A percentile compares a stretch with the other conserved stretches of the same genome.
Conservation (phyloP, 306 rosid species). For the Begonia loranthoides region DNA sequence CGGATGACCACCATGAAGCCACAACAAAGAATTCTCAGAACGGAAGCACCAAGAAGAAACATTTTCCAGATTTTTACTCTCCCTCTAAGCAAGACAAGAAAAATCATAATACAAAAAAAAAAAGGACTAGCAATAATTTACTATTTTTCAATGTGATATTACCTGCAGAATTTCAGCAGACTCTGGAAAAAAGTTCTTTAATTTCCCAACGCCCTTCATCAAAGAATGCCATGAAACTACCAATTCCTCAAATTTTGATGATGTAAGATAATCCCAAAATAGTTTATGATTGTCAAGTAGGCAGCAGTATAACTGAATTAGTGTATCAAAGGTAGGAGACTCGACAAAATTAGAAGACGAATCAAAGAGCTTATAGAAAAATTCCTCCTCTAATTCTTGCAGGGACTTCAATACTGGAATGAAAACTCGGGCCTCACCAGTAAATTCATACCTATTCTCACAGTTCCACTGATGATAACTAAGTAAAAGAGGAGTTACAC, state of each 20-base stretch:
- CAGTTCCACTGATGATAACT: slow-evolving; percentile 46
- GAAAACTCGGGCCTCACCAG: slow-evolving; percentile 16
- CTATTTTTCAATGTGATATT: slow-evolving; percentile 14
- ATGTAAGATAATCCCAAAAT: slow-evolving; percentile 40
- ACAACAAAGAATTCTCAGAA: slow-evolving; percentile 57
- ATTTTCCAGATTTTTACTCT: slow-evolving; percentile 28
- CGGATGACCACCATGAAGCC: slow-evolving; percentile 94
- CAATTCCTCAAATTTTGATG: slow-evolving; percentile 32
- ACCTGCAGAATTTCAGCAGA: slow-evolving; percentile 48
- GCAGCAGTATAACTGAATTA: slow-evolving; percentile 30
- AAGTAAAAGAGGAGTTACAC: slow-evolving; percentile 33
- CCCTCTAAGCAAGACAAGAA: slow-evolving; percentile 23
- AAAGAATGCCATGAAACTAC: slow-evolving; percentile 51
- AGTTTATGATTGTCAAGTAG: slow-evolving; percentile 52
- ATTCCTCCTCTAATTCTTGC: slow-evolving; percentile 44
- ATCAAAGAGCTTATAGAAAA: slow-evolving; percentile 37
- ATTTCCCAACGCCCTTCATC: slow-evolving; percentile 38
- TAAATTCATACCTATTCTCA: slow-evolving; percentile 24
- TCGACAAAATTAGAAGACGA: slow-evolving; percentile 34
- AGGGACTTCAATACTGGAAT: slow-evolving; percentile 34
- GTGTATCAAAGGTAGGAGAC: slow-evolving; percentile 34
- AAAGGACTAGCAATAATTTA: not conserved
- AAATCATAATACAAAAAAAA: slow-evolving; percentile 3
- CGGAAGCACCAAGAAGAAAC: slow-evolving; percentile 18
- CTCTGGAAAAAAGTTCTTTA: slow-evolving; percentile 36